A percentile compares a stretch with the other conserved stretches of the same genome.
Conservation (phyloP, 2,329 filamentous ascomycete species). For the Monilinia fructicola region DNA sequence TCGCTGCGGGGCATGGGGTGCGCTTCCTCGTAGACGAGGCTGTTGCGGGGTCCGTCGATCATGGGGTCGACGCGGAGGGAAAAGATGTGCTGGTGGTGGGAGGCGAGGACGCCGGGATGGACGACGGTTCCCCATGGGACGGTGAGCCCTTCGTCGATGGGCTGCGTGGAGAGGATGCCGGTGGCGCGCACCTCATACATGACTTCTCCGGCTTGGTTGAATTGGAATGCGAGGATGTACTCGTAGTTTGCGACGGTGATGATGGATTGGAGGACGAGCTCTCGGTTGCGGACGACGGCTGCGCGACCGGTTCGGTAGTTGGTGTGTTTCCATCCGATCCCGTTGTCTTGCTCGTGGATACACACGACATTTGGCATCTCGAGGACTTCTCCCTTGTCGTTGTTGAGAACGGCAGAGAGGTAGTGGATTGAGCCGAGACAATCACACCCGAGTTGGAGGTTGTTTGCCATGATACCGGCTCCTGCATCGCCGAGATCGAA, state of each 20-base stretch:
- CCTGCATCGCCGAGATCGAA: slow-evolving; percentile 69
- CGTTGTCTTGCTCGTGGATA: slow-evolving; percentile 69
- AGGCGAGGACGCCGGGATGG: slow-evolving; percentile 66
- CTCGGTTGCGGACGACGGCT: slow-evolving; percentile 61
- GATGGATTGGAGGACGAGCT: slow-evolving; percentile 67
- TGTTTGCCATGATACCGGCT: slow-evolving; percentile 66
- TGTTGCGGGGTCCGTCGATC: slow-evolving; percentile 56
- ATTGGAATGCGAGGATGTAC: slow-evolving; percentile 70
- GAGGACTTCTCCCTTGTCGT: slow-evolving; percentile 58
- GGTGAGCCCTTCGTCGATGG: slow-evolving; percentile 62
- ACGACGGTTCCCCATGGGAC: slow-evolving; percentile 69
- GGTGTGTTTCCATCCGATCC: slow-evolving; percentile 68
- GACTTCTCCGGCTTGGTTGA: slow-evolving; percentile 68
- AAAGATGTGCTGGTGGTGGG: slow-evolving; percentile 77
- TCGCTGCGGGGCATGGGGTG: slow-evolving; percentile 58
- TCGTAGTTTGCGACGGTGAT: slow-evolving; percentile 73
- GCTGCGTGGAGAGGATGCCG: slow-evolving; percentile 65
- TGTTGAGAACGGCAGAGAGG: slow-evolving; percentile 56
- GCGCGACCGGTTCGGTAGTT: slow-evolving; percentile 65
- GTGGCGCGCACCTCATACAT: slow-evolving; percentile 68
- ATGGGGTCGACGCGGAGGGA: slow-evolving; percentile 63
- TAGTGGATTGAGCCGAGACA: slow-evolving; percentile 71
- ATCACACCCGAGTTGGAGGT: slow-evolving; percentile 68
- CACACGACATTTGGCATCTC: slow-evolving; percentile 67
- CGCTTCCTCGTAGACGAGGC: slow-evolving; percentile 57